A percentile compares a stretch with the other conserved stretches of the same genome.
Conservation (phyloP, 768 basidiomycete genomes). For the Crepidotus variabilis region DNA sequence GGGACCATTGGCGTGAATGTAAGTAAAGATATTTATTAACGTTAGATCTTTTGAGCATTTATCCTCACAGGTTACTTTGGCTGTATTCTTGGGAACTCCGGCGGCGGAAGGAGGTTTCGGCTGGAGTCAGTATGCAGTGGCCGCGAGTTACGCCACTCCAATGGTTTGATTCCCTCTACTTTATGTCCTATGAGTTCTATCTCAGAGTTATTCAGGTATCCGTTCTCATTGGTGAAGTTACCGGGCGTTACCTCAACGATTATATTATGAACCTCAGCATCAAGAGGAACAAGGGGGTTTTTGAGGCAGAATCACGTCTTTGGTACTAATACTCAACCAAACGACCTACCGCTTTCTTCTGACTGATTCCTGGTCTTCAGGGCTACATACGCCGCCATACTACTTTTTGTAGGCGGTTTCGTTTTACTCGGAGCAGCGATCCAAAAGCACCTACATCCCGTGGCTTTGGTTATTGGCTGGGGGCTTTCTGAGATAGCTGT, state of each 20-base stretch:
- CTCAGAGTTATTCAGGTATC: constrained; percentile 32
- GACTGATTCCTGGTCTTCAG: constrained; percentile 22
- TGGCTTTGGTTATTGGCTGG: constrained; percentile 64
- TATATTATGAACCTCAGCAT: constrained; percentile 44
- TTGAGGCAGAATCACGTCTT: constrained; percentile 57
- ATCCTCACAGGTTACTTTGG: constrained; percentile 50
- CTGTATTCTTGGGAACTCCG: constrained; percentile 57
- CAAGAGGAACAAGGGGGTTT: constrained; percentile 50
- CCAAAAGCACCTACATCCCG: constrained; percentile 48
- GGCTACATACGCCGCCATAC: constrained; percentile 58
- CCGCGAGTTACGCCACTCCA: constrained; percentile 52
- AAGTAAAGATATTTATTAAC: constrained; percentile 5
- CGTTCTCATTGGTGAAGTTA: constrained; percentile 48
- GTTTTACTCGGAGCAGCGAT: constrained; percentile 52
- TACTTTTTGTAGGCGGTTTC: constrained; percentile 61
- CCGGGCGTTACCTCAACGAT: constrained; percentile 52
- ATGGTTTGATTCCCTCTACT: constrained; percentile 31
- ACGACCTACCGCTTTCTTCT: not conserved
- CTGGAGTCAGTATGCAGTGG: constrained; percentile 44
- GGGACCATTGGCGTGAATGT: constrained; percentile 56
- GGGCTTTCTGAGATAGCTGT: constrained; percentile 53
- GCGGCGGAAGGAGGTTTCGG: constrained; percentile 49
- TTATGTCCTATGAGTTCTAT: not conserved
- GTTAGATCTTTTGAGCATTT: not conserved
- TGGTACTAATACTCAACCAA: constrained; percentile 32